phyloP scores from a whole-genome alignment of 257 asterid species.

The Solanum rostratum region DNA sequence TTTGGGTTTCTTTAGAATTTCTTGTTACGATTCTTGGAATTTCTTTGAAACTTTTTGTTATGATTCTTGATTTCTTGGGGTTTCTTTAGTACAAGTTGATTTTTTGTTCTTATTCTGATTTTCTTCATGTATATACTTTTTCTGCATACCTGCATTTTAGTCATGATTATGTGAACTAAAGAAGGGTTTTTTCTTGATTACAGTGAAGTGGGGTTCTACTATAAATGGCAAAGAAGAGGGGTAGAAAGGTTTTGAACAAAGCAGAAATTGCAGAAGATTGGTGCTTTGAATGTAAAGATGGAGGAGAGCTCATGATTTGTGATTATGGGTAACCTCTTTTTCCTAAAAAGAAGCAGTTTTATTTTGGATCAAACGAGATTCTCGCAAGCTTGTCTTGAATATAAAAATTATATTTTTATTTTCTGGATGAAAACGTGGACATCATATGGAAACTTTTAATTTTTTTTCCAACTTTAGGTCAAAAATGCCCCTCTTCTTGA shows the following conservation, averaged over 20 bases:
- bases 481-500: neutral
- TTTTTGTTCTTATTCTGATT: neutral
- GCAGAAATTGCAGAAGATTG: constrained; percentile 48
- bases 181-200: neutral
- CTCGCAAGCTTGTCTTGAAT: neutral
- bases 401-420: neutral
- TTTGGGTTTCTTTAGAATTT: neutral
- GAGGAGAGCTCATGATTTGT: constrained; percentile 56
- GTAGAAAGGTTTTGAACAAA: constrained; percentile 22
- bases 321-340: constrained; percentile 37
- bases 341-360: neutral
- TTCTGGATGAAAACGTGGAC: constrained; percentile 1
- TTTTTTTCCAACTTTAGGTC: neutral
- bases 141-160: neutral
- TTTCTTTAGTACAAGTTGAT: neutral
- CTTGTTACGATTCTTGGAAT: neutral
- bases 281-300: constrained; percentile 84
- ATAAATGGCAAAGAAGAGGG: constrained; percentile 21
- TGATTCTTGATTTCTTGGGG: neutral
- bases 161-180: neutral
- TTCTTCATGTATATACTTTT: neutral
- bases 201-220: neutral
- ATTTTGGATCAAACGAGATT: neutral
- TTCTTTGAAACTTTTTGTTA: neutral
- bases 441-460: neutral